phyloP scores from a whole-genome alignment of 192 early-diverging fungal species.

The Coemansia sp. region DNA sequence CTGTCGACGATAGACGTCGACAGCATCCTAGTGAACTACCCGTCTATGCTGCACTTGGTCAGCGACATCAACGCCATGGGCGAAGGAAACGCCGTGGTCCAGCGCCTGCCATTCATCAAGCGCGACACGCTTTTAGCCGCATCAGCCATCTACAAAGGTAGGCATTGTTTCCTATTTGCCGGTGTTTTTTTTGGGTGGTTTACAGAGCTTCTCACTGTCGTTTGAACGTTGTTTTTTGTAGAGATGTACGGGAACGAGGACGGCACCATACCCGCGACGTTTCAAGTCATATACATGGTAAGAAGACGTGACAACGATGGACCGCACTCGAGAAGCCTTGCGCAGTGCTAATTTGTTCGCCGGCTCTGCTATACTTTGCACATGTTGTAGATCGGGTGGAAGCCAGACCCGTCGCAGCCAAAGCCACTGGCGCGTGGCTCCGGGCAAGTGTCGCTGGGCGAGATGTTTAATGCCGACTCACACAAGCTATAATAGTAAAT shows the following conservation, averaged over 20 bases:
- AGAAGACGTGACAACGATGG: not conserved
- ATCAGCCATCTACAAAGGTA: constrained; percentile 83
- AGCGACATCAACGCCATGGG: constrained; percentile 90
- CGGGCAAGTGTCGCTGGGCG: constrained; percentile 76
- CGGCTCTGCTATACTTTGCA: too few relatives aligned
- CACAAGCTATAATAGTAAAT: constrained; percentile 30
- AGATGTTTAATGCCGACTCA: constrained; percentile 42
- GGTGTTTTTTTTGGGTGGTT: constrained; percentile 1
- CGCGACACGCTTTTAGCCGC: constrained; percentile 86
- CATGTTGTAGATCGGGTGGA: constrained; percentile 81
- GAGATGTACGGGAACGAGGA: constrained; percentile 86
- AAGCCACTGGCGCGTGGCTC: constrained; percentile 81
- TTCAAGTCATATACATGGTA: constrained; percentile 74
- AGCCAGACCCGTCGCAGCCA: constrained; percentile 80
- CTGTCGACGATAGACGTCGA: constrained; percentile 94
- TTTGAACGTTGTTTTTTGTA: constrained; percentile 26
- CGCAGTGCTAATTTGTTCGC: not conserved
- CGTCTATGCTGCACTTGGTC: constrained; percentile 87
- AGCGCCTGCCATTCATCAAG: constrained; percentile 65
- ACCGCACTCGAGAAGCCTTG: not conserved
- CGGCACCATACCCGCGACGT: constrained; percentile 89
- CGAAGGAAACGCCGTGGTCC: constrained; percentile 84
- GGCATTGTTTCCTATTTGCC: constrained; percentile 1
- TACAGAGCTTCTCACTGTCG: not conserved
- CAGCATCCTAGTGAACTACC: constrained; percentile 87